Conservation (phyloP, 371 early-diverging fungal genomes). For the Saksenaea oblongispora region DNA sequence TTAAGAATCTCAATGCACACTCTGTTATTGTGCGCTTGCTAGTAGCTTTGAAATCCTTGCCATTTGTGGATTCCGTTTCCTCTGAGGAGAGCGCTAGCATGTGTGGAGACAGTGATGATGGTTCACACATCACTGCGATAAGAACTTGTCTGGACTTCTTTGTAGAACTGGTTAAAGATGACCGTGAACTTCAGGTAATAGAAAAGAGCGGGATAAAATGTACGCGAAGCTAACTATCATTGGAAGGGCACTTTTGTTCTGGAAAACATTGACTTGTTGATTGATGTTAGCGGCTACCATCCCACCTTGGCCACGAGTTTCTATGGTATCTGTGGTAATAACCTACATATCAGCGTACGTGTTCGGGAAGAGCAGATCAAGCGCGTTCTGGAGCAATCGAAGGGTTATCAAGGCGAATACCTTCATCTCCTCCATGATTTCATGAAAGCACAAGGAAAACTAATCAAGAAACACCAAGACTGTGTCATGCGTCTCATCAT, state of each 20-base stretch:
- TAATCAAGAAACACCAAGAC: slow-evolving; percentile 50
- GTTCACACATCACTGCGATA: neutral
- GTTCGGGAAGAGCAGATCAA: slow-evolving; percentile 41
- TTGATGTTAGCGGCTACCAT: slow-evolving; percentile 30
- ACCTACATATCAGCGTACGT: slow-evolving; percentile 35
- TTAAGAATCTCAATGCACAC: slow-evolving; percentile 29
- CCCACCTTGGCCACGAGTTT: slow-evolving; percentile 19
- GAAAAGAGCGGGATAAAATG: neutral
- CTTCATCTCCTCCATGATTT: slow-evolving; percentile 37
- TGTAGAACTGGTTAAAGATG: slow-evolving; percentile 21
- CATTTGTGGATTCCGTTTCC: neutral
- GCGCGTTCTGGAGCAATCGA: slow-evolving; percentile 43
- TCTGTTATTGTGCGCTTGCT: slow-evolving; percentile 17
- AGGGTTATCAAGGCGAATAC: slow-evolving; percentile 39
- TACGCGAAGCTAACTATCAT: neutral
- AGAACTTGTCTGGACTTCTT: slow-evolving; percentile 24
- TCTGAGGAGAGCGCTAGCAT: slow-evolving; percentile 8
- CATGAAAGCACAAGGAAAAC: slow-evolving; percentile 47
- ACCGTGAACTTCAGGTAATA: slow-evolving; percentile 27
- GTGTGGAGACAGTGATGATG: slow-evolving; percentile 7
- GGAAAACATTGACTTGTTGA: slow-evolving; percentile 45
- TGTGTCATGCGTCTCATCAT: slow-evolving; percentile 42
- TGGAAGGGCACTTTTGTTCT: slow-evolving; percentile 32
- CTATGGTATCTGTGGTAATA: slow-evolving; percentile 33
- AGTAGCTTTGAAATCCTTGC: slow-evolving; percentile 10